A percentile compares a stretch with the other conserved stretches of the same genome.
Evolutionary conservation across 2,329 filamentous ascomycete genomes (phyloP).

Genomic region (Aspergillaceae sp.): DNA sequence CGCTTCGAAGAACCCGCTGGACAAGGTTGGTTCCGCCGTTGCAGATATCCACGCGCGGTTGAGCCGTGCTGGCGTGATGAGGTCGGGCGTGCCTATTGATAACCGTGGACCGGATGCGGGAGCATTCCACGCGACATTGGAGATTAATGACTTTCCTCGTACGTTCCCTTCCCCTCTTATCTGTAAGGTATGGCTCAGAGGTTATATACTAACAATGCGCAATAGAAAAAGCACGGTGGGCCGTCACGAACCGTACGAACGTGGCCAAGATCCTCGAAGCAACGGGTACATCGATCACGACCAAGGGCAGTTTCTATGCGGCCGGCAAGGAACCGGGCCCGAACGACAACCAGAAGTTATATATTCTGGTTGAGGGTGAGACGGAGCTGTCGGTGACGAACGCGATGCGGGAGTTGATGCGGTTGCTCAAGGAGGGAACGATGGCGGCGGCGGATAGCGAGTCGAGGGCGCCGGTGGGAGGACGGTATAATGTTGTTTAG

Average conservation of each 20-base stretch:
- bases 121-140: conserved; percentile 90
- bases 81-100: conserved; percentile 88
- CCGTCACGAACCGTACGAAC: conserved; percentile 95
- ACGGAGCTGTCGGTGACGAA: conserved; percentile 86
- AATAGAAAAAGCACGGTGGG: conserved; percentile 86
- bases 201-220: neutral
- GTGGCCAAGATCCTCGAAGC: conserved; percentile 95
- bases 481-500: conserved; percentile 77
- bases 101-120: conserved; percentile 97
- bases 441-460: conserved; percentile 84
- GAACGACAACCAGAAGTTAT: conserved; percentile 80
- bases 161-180: conserved; percentile 22
- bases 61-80: conserved; percentile 78
- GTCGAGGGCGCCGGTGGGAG: conserved; percentile 65
- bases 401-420: conserved; percentile 82
- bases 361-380: conserved; percentile 95
- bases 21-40: conserved; percentile 83
- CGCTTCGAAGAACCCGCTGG: conserved; percentile 57
- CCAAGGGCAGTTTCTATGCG: conserved; percentile 86
- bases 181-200: neutral
- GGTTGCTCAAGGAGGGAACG: conserved; percentile 81
- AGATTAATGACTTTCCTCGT: conserved; percentile 97
- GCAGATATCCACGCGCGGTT: conserved; percentile 85
- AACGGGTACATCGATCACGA: conserved; percentile 92
- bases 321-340: conserved; percentile 69